Evolutionary conservation across 139 green algal species (phyloP).

Genomic region (Micractinium conductrix): DNA sequence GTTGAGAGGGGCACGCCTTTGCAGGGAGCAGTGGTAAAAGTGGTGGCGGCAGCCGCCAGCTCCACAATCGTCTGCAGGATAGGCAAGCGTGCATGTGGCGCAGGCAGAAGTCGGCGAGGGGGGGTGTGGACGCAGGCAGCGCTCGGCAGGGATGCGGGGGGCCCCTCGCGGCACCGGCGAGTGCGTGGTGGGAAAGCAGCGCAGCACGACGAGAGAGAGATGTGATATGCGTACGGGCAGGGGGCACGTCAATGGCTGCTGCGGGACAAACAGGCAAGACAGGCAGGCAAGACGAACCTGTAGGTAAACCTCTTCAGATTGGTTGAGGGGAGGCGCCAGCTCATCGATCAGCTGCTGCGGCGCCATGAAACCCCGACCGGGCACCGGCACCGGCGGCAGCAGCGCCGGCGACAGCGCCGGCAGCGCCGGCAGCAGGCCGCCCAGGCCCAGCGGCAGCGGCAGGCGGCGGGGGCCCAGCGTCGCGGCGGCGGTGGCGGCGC

Average conservation of each 20-base stretch:
- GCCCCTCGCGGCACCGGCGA: too few species aligned
- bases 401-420: constrained; percentile 41
- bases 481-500: constrained; percentile 31
- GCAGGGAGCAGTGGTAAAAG: too few species aligned
- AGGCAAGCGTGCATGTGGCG: too few species aligned
- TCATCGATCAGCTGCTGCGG: constrained; percentile 55
- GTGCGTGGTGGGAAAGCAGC: too few species aligned
- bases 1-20: too few species aligned
- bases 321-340: constrained; percentile 64
- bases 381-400: constrained; percentile 66
- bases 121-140: too few species aligned
- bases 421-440: constrained; percentile 37
- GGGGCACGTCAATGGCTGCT: too few species aligned
- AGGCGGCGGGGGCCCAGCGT: constrained; percentile 61
- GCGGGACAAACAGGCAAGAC: too few species aligned
- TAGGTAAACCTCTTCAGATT: constrained; percentile 71
- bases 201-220: too few species aligned
- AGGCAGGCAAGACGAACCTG: constrained; percentile 28
- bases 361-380: constrained; percentile 58
- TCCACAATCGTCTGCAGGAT: constrained; percentile 48
- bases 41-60: constrained; percentile 37
- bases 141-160: too few species aligned
- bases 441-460: constrained; percentile 53
- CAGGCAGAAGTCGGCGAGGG: too few species aligned
- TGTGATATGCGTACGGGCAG: too few species aligned